A percentile compares a stretch with the other conserved stretches of the same genome.
Conservation (phyloP, 1,284 basidiomycete genomes). For the Pseudozyma sp. region DNA sequence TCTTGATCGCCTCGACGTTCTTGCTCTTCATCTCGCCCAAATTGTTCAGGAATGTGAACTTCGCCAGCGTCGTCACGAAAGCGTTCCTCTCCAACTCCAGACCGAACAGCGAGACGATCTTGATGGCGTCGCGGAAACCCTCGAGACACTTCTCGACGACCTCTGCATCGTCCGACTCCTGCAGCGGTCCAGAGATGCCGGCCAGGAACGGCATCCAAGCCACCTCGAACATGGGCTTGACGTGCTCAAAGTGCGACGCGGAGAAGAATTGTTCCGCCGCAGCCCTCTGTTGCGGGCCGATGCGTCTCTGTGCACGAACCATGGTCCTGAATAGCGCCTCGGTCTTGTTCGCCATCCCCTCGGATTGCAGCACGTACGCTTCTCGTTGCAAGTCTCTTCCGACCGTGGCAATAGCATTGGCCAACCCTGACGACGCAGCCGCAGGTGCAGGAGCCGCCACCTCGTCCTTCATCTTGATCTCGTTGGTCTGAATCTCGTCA, state of each 20-base stretch:
- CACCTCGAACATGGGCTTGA: constrained; percentile 68
- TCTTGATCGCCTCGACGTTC: constrained; percentile 69
- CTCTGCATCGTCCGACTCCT: constrained; percentile 65
- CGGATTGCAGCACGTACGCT: constrained; percentile 66
- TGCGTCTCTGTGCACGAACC: constrained; percentile 65
- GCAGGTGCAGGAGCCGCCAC: constrained; percentile 35
- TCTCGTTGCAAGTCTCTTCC: constrained; percentile 67
- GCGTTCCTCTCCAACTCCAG: constrained; percentile 68
- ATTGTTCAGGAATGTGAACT: constrained; percentile 69
- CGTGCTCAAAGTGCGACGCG: constrained; percentile 68
- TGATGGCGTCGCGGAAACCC: constrained; percentile 67
- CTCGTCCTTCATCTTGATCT: constrained; percentile 69
- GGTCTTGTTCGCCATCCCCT: constrained; percentile 68
- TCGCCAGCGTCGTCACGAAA: constrained; percentile 68
- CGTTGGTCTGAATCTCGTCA: constrained; percentile 67
- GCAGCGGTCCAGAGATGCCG: constrained; percentile 66
- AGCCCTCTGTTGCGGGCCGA: constrained; percentile 60
- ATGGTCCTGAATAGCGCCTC: constrained; percentile 69
- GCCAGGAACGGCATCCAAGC: constrained; percentile 69
- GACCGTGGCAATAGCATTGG: constrained; percentile 64
- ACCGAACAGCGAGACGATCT: constrained; percentile 67
- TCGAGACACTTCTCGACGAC: constrained; percentile 62
- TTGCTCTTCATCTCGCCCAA: constrained; percentile 69
- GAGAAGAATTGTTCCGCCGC: constrained; percentile 67
- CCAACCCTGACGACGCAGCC: constrained; percentile 52